These are phyloP conservation scores for Colletotrichum tamarilloi DNA, from an alignment of 2,329 filamentous ascomycete genomes.

Conservation along the genomic window DNA sequence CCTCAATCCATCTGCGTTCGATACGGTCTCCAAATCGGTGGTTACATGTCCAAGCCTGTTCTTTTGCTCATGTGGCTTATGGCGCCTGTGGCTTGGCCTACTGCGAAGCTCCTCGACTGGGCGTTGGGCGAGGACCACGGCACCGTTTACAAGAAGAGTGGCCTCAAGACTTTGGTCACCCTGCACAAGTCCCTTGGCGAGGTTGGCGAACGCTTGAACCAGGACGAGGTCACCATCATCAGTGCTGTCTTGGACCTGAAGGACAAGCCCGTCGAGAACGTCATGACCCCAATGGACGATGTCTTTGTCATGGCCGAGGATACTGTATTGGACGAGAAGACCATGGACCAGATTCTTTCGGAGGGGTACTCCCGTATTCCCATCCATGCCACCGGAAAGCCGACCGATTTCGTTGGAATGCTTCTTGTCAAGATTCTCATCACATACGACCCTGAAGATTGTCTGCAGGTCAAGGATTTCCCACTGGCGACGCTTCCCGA, in stretches of 20 bases:
- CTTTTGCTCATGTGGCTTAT: constrained; percentile 91
- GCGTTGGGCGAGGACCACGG: constrained; percentile 91
- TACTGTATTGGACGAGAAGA: constrained; percentile 89
- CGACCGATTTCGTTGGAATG: constrained; percentile 95
- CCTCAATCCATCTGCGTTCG: constrained; percentile 97
- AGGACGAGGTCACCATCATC: constrained; percentile 99
- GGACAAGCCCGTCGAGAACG: constrained; percentile 91
- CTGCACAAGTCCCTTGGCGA: constrained; percentile 92
- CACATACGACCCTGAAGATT: constrained; percentile 96
- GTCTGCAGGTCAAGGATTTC: constrained; percentile 87
- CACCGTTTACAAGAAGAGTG: constrained; percentile 97
- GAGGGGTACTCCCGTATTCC: constrained; percentile 97
- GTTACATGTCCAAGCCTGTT: constrained; percentile 91
- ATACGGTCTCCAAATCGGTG: constrained; percentile 94
- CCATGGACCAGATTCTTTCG: constrained; percentile 92
- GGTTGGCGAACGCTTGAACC: constrained; percentile 88
- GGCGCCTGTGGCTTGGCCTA: constrained; percentile 91
- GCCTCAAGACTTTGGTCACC: constrained; percentile 94
- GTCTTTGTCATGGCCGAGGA: constrained; percentile 98
- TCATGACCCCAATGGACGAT: constrained; percentile 99
- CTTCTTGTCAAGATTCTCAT: constrained; percentile 98
- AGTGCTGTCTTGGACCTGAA: constrained; percentile 96
- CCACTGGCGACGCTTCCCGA: constrained; percentile 93
- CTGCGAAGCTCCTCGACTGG: constrained; percentile 93
- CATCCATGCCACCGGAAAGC: constrained; percentile 87